Evolutionary conservation across 345 rosid species (phyloP), one percentile per base, ranked within the genome.

Genomic region (Barbarea vulgaris): DNA sequence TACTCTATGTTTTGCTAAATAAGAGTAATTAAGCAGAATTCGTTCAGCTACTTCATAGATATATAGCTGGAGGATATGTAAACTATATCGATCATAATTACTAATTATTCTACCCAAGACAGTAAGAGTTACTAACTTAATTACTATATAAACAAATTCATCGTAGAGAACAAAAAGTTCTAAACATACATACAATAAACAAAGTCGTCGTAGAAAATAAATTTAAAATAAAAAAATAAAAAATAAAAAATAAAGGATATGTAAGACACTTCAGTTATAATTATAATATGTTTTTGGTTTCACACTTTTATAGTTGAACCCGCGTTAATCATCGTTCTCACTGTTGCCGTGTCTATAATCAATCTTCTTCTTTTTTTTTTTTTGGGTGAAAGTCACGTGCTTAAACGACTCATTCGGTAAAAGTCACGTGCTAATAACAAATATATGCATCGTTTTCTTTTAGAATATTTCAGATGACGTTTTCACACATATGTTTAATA

Each of bases 311-410:
- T 22, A n/a, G 17, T 47, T 34, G 39, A 18, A 39, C 17, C 44
- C 77, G 77, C 56, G 71, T 73, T 42, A 54, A 41, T 30, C 30
- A 54, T 53, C 54, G 25, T 53, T 65, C 25, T 54, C 31, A 31
- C 31, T 50, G 14, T 50, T 41, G n/a, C n/a, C n/a, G n/a, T 41
- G n/a, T 41, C n/a, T 39, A 39, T 39, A 11, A 39, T 39, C 5
- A 2, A 4, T 36, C 7, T 6, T 1, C 0, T 1, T 7, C 3
- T 1, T 5, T 33, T 39, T 12, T 11, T 3, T 3, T 39, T 39
- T 12, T 39, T 1, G 6, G 15, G 44, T 39, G n/a, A 42, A 15
- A 41, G 17, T 13, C 47, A 42, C 19, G 77, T 73, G 70, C 36
- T 42, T 21, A 21, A 28, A 18, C 30, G 1, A 21, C 27, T 64